Evolutionary conservation across 1,284 basidiomycete genomes (phyloP), one percentile per base, ranked within the genome.

Genomic region (Taiwanofungus camphoratus): DNA sequence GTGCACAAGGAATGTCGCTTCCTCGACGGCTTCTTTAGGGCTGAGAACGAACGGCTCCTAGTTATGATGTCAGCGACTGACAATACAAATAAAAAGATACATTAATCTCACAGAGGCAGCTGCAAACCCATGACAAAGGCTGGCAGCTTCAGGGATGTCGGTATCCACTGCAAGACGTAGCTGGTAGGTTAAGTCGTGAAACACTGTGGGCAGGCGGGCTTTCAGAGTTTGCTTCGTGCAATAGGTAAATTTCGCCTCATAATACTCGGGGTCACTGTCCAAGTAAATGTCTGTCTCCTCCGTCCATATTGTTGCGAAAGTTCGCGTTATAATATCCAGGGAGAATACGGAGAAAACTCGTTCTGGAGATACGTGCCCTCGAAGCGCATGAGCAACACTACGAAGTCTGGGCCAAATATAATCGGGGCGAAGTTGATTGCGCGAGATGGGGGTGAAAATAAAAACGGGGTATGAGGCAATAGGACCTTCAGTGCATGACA

Each of bases 291-390:
- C 64, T 1, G 76, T 75, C 11, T 56, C 45, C 13, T 52, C 41
- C n/a, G 63, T 63, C 80, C 75, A 86, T 7, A 66, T 48, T 3
- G 57, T 31, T 4, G 70, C 66, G 51, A 88, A 84, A 1, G 56
- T 51, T 8, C 52, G 35, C 1, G 77, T 62, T n/a, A 87, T 62
- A 3, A 55, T 50, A 6, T 76, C 68, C 2, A 69, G 64, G 1
- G 79, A 74, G 52, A 86, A 87, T 6, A 86, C 67, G 1, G 84
- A 84, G 58, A 80, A 88, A 0, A 84, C 70, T 9, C 84, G 69
- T 11, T 64, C 42, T 3, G 46, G 39, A 12, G 58, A 49, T 12
- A 61, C 55, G 18, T 39, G 9, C 11, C n/a, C 12, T 4, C 42
- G 44, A 6, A 69, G 55, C 3, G 45, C 45, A 21, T 45, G 32